phyloP scores from a whole-genome alignment of 768 basidiomycete species.

The Rhizopogon roseolus region DNA sequence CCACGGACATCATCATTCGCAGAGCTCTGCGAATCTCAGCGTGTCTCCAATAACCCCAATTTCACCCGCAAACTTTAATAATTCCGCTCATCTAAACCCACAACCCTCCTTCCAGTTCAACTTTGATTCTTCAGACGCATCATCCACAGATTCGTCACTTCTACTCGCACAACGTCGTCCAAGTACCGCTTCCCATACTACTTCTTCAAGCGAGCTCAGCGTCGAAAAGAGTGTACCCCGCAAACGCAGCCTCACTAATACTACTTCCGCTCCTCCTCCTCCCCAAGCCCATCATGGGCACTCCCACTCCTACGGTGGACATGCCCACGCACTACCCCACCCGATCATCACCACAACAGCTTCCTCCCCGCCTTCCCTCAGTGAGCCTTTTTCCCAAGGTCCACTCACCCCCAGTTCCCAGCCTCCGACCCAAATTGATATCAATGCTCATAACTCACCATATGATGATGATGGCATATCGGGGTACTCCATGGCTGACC shows the following conservation, averaged over 20 bases:
- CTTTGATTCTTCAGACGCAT: constrained; percentile 34
- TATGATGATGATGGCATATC: constrained; percentile 60
- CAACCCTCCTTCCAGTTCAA: constrained; percentile 46
- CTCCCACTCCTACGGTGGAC: constrained; percentile 17
- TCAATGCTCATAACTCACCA: constrained; percentile 21
- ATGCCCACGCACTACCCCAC: constrained; percentile 15
- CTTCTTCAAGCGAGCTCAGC: constrained; percentile 41
- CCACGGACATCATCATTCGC: constrained; percentile 17
- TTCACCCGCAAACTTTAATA: constrained; percentile 39
- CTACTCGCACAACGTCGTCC: constrained; percentile 30
- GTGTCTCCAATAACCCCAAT: constrained; percentile 58
- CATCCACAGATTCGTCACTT: constrained; percentile 24
- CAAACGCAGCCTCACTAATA: constrained; percentile 59
- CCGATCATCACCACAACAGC: constrained; percentile 28
- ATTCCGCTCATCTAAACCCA: constrained; percentile 38
- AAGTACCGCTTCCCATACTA: constrained; percentile 31
- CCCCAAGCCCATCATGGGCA: constrained; percentile 14
- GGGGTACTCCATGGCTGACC: constrained; percentile 13
- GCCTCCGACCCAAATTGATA: constrained; percentile 21
- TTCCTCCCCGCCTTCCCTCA: constrained; percentile 22
- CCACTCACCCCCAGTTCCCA: constrained; percentile 15
- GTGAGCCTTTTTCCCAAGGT: constrained; percentile 18
- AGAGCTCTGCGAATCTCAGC: constrained; percentile 16
- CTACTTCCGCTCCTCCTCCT: constrained; percentile 29
- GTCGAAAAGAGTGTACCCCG: constrained; percentile 53